Conservation (phyloP, 1,284 basidiomycete genomes). For the Melampsora larici-populina region DNA sequence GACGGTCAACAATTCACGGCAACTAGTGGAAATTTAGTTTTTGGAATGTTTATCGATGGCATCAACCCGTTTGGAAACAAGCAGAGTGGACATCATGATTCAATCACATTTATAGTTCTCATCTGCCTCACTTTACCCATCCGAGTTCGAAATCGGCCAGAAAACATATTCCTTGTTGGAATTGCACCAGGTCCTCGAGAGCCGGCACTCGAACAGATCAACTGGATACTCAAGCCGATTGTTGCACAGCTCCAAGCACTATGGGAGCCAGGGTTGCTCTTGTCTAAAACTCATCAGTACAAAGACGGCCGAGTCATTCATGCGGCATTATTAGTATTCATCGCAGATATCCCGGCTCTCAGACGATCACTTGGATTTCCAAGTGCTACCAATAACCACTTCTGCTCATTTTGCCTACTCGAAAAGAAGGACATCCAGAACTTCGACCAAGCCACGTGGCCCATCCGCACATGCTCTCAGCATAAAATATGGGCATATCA, state of each 20-base stretch:
- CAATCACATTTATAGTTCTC: constrained; percentile 12
- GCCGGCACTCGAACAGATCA: constrained; percentile 50
- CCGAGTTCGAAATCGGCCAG: constrained; percentile 40
- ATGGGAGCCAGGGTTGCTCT: neutral
- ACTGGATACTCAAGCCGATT: no score
- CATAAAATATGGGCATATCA: neutral
- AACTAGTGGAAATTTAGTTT: neutral
- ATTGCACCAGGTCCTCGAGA: constrained; percentile 56
- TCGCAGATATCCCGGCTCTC: no score
- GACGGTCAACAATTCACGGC: constrained; percentile 17
- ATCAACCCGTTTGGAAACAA: no score
- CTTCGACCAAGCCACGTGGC: neutral
- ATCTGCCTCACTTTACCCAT: constrained; percentile 42
- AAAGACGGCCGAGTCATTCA: neutral
- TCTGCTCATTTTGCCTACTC: constrained; percentile 3
- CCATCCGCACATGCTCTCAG: neutral
- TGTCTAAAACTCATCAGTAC: neutral
- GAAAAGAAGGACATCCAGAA: neutral
- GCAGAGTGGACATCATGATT: constrained; percentile 10
- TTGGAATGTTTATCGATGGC: no score
- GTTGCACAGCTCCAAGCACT: no score
- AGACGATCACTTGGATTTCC: neutral
- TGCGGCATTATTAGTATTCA: neutral
- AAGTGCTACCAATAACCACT: neutral
- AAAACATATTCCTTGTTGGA: constrained; percentile 48